Base-by-base conservation (phyloP, 2,329 filamentous ascomycete genomes). In the Moelleriella libera region DNA sequence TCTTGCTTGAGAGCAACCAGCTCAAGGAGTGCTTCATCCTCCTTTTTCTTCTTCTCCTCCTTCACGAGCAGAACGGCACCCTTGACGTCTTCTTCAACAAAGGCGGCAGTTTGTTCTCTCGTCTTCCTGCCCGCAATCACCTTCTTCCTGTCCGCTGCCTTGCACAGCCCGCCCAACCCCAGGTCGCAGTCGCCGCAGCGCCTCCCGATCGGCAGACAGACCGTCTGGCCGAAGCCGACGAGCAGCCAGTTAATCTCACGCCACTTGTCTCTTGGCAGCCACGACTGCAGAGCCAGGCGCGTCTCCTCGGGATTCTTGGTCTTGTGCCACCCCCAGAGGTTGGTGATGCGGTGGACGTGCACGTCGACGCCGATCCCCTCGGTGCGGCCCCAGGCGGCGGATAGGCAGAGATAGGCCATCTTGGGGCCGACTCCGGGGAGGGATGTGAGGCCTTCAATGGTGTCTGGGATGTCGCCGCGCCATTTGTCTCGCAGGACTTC, bases 321-420 rank as follows among this genome's bases (percentile, higher is more conserved):
- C 62, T 78, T 79, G 62, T 94, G 79, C 89, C 89, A 96, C 4
- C 86, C 85, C 88, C 88, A 95, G 30, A 94, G 70, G 66, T 95
- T 95, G 46, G 88, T 90, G 64, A 96, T 94, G 48, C 89, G 83
- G 66, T 95, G 89, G 4, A 96, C 89, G 64, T 96, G 89, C 5
- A 95, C 88, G 62, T 96, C 89, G 45, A 96, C 89, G 30, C 89
- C 89, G 53, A 96, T 94, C 6, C 89, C 89, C 58, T 79, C 71
- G 47, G 75, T 76, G 34, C 70, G 68, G 55, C 67, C 64, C 76
- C 76, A 80, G 74, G 58, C 86, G 0, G 83, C 83, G 44, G 82
- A 83, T 69, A 95, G 78, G 61, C 85, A 90, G 28, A 96, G 75
- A 62, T 92, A 89, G 10, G 83, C 88, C 89, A 96, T 96, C 67